phyloP scores from a whole-genome alignment of 2,329 filamentous ascomycete species.

The Leptographium wingfieldii region DNA sequence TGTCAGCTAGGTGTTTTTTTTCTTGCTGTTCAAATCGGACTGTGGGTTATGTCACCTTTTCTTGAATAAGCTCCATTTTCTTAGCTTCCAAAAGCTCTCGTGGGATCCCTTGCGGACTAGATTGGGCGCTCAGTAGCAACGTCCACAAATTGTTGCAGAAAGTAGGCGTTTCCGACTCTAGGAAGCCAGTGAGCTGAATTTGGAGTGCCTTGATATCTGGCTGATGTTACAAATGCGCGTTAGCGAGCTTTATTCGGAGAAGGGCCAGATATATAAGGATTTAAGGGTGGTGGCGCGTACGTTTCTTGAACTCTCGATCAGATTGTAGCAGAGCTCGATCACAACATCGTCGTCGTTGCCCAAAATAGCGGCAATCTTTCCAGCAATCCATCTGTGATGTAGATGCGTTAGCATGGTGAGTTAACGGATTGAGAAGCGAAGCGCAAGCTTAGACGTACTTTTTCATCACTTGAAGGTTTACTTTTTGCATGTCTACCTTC shows the following conservation, averaged over 20 bases:
- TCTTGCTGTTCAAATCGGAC: background rate
- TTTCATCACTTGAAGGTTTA: slow-evolving; percentile 96
- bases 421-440: background rate
- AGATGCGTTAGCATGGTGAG: background rate
- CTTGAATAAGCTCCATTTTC: slow-evolving; percentile 86
- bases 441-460: slow-evolving; percentile 41
- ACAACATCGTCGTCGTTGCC: slow-evolving; percentile 94
- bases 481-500: slow-evolving; percentile 95
- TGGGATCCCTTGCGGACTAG: slow-evolving; percentile 78
- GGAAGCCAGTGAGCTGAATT: slow-evolving; percentile 86
- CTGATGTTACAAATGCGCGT: slow-evolving; percentile 32
- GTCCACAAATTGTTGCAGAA: slow-evolving; percentile 96
- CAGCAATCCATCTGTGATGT: slow-evolving; percentile 71
- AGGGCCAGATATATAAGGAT: background rate
- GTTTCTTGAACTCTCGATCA: slow-evolving; percentile 61
- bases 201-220: slow-evolving; percentile 93
- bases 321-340: slow-evolving; percentile 65
- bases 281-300: slow-evolving; percentile 38
- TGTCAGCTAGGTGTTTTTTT: background rate
- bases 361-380: slow-evolving; percentile 74
- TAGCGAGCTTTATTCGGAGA: background rate
- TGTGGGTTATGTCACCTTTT: slow-evolving; percentile 52
- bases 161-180: slow-evolving; percentile 76
- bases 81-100: slow-evolving; percentile 93
- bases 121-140: slow-evolving; percentile 78